A percentile compares a stretch with the other conserved stretches of the same genome.
phyloP scores from a whole-genome alignment of 1,284 basidiomycete genomes.

The Melampsora larici-populina region DNA sequence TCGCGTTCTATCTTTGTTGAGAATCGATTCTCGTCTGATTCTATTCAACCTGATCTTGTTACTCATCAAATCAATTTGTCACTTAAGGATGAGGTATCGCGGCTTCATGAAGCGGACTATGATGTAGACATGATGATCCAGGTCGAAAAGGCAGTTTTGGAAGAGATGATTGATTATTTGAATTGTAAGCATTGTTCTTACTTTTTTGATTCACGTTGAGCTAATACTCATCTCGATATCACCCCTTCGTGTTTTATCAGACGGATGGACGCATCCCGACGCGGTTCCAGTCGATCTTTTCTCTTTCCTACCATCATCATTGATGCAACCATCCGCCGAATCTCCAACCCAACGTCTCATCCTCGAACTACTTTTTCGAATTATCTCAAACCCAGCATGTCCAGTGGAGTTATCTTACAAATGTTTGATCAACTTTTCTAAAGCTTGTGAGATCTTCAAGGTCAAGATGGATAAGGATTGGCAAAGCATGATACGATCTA shows the following conservation, averaged over 20 bases:
- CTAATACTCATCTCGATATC: no score
- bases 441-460: no score
- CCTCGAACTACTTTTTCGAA: background rate
- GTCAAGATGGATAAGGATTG: background rate
- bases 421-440: background rate
- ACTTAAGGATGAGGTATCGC: no score
- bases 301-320: no score
- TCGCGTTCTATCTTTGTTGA: background rate
- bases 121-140: no score
- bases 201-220: background rate
- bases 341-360: background rate
- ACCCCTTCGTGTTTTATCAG: background rate
- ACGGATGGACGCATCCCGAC: background rate
- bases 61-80: no score
- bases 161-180: no score
- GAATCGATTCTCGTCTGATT: no score
- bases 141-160: no score
- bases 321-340: background rate
- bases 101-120: no score
- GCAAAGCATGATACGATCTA: background rate
- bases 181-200: background rate
- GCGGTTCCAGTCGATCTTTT: background rate
- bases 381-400: background rate
- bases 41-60: no score
- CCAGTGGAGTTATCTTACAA: background rate